Evolutionary conservation across 73 alveolate species (phyloP), one percentile per base, ranked within the genome.

Genomic region (Halteria grandinella): DNA sequence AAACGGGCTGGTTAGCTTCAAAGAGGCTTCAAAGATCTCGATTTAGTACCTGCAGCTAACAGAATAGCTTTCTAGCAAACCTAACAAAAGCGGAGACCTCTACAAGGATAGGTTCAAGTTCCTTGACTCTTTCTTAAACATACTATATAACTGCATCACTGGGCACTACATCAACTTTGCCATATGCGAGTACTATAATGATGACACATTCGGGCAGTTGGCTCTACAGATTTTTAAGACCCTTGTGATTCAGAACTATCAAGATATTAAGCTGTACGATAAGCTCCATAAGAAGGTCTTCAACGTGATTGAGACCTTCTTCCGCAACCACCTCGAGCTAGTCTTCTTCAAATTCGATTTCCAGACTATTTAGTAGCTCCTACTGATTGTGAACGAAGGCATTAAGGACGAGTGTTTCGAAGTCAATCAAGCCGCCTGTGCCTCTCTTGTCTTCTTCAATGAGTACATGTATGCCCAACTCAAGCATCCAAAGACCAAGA

Each of bases 141-240:
- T 80, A 15, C 55, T 29, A 17, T 24, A 25, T 17, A 80, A 80
- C 40, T 48, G 81, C 36, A 55, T 80, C 7, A 37, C 85, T 31
- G 90, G 90, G 1, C 64, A 70, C 60, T 80, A 18, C 63, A 49
- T 80, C 23, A 80, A 69, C 63, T 80, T 80, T 28, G 73, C 85
- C 18, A 53, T 80, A 0, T 69, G 84, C 49, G 71, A 45, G 52
- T 80, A 49, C 39, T 80, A 80, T 64, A 69, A 70, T 39, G 90
- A 80, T 54, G 70, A 45, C 36, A 69, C 85, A 5, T 80, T 80
- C 48, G 51, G 64, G 2, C 63, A 80, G 28, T 28, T 80, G 1
- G 40, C 85, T 10, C 37, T 10, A 10, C 15, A 55, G 14, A 55
- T 63, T 0, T 28, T 80, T 45, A 69, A 63, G 6, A 52, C 49